These are phyloP conservation scores for Candida dendrica DNA, from an alignment of 805 yeast species.

Conservation along the genomic window DNA sequence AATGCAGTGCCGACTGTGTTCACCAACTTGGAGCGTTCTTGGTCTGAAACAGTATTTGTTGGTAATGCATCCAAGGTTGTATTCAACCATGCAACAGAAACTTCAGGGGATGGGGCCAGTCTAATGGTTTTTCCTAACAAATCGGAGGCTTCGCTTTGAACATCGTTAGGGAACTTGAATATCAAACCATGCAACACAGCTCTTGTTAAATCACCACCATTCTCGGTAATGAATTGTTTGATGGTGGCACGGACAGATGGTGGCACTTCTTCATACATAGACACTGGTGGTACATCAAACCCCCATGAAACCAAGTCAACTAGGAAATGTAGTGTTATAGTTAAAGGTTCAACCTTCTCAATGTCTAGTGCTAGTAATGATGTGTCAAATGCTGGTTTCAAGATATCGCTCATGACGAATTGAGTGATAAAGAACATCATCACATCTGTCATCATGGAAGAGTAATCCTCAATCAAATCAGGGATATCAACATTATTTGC, in stretches of 20 bases:
- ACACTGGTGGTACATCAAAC: slow-evolving; percentile 69
- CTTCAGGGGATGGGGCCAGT: slow-evolving; percentile 35
- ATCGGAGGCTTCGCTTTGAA: slow-evolving; percentile 69
- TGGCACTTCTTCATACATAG: slow-evolving; percentile 52
- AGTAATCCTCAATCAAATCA: slow-evolving; percentile 81
- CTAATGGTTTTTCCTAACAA: slow-evolving; percentile 57
- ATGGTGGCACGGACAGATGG: slow-evolving; percentile 45
- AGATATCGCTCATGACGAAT: slow-evolving; percentile 37
- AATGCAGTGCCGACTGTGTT: slow-evolving; percentile 52
- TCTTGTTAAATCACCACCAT: slow-evolving; percentile 49
- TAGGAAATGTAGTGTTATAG: slow-evolving; percentile 64
- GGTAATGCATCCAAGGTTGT: slow-evolving; percentile 52
- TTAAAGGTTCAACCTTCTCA: slow-evolving; percentile 66
- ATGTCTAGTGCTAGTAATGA: slow-evolving; percentile 47
- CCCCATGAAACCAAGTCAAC: slow-evolving; percentile 87
- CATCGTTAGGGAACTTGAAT: slow-evolving; percentile 62
- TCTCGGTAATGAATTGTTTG: slow-evolving; percentile 36
- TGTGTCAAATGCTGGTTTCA: slow-evolving; percentile 49
- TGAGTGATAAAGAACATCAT: slow-evolving; percentile 65
- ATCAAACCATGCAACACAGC: slow-evolving; percentile 61
- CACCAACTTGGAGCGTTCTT: slow-evolving; percentile 61
- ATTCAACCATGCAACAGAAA: slow-evolving; percentile 49
- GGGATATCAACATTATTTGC: slow-evolving; percentile 19
- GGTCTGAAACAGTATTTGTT: slow-evolving; percentile 50
- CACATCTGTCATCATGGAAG: slow-evolving; percentile 70